Evolutionary conservation across 1,284 basidiomycete species (phyloP).

Genomic region (Cerioporus squamosus): DNA sequence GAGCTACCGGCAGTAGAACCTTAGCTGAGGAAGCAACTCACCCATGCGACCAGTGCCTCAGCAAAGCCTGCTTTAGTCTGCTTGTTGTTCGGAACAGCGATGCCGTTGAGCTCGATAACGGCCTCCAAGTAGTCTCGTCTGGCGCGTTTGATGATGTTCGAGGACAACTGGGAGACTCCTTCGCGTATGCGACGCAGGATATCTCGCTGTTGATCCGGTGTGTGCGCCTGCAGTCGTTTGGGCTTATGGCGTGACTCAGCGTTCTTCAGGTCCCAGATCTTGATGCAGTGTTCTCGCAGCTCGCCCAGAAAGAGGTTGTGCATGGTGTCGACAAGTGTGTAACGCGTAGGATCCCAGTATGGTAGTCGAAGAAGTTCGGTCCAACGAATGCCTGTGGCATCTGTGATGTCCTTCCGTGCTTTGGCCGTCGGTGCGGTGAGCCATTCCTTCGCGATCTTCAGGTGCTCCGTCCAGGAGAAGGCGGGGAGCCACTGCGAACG

Average conservation of each 20-base stretch:
- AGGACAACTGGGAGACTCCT: background rate
- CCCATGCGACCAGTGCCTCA: background rate
- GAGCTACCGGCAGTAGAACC: too few species aligned
- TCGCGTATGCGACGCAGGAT: background rate
- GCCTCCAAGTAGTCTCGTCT: background rate
- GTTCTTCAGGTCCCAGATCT: background rate
- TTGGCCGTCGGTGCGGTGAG: slow-evolving; percentile 26
- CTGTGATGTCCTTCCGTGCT: slow-evolving; percentile 27
- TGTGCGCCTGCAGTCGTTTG: background rate
- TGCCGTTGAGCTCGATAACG: background rate
- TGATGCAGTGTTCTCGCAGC: slow-evolving; percentile 3
- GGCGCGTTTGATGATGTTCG: background rate
- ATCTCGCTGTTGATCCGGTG: background rate
- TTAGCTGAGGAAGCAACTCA: background rate
- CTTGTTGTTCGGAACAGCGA: background rate
- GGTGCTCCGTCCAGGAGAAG: slow-evolving; percentile 10
- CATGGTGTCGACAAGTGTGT: slow-evolving; percentile 21
- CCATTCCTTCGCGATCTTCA: slow-evolving; percentile 30
- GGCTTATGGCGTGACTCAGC: background rate
- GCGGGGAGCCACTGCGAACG: slow-evolving; percentile 2
- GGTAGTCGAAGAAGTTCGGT: slow-evolving; percentile 39
- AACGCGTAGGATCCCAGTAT: slow-evolving; percentile 42
- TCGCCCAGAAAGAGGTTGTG: slow-evolving; percentile 13
- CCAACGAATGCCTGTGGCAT: slow-evolving; percentile 38
- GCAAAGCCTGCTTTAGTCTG: background rate